phyloP scores from a whole-genome alignment of 1,139 yeast species.

The Lodderomyces jiufengensis region DNA sequence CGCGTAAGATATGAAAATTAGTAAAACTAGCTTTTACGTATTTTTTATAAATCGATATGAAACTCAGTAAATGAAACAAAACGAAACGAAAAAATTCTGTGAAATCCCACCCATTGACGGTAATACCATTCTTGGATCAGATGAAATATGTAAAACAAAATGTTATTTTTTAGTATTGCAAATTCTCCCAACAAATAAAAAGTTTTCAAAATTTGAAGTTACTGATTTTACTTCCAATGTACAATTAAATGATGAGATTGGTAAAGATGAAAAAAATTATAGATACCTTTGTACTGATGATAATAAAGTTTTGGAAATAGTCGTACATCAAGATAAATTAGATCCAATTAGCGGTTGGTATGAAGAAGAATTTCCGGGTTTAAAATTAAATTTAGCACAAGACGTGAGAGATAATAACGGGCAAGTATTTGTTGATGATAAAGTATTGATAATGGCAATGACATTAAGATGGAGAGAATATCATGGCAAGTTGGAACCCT shows the following conservation, averaged over 20 bases:
- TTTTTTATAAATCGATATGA: no score
- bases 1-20: no score
- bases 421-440: constrained; percentile 4
- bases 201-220: constrained; percentile 4
- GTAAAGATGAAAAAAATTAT: background rate
- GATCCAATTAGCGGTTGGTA: background rate
- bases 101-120: background rate
- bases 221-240: constrained; percentile 9
- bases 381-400: background rate
- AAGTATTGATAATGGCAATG: constrained; percentile 7
- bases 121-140: background rate
- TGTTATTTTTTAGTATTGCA: background rate
- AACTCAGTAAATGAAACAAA: no score
- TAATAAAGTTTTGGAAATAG: constrained; percentile 1
- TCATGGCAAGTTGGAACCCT: constrained; percentile 8
- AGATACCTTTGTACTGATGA: background rate
- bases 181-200: background rate
- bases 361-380: background rate
- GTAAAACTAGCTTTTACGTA: no score
- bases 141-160: constrained; percentile 1
- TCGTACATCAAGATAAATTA: constrained; percentile 2
- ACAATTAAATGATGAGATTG: constrained; percentile 1
- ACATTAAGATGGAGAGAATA: constrained; percentile 7
- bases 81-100: background rate
- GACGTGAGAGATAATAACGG: background rate